phyloP scores from a whole-genome alignment of 768 basidiomycete genomes.

The Paxillus involutus region DNA sequence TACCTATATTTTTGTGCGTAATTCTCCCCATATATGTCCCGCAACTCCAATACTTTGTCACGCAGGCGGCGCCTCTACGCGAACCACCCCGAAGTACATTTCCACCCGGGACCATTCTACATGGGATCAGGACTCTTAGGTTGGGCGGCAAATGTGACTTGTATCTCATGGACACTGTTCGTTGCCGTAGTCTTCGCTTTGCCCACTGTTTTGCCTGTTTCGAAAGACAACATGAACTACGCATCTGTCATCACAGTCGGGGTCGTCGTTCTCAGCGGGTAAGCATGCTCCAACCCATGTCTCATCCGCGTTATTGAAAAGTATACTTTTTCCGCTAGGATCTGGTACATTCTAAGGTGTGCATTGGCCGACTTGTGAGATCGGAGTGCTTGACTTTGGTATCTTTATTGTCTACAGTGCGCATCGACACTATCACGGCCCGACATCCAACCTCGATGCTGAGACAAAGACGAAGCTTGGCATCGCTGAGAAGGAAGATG shows the following conservation, averaged over 20 bases:
- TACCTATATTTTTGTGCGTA: constrained; percentile 67
- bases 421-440: constrained; percentile 54
- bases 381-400: neutral
- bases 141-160: constrained; percentile 57
- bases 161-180: constrained; percentile 69
- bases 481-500: neutral
- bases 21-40: neutral
- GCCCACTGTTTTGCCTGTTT: constrained; percentile 69
- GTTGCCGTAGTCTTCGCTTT: constrained; percentile 71
- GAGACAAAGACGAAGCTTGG: constrained; percentile 5
- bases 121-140: constrained; percentile 72
- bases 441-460: constrained; percentile 45
- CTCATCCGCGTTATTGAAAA: neutral
- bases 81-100: constrained; percentile 78
- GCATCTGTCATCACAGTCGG: constrained; percentile 66
- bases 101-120: constrained; percentile 86
- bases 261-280: constrained; percentile 55
- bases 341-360: constrained; percentile 45
- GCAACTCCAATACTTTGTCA: neutral
- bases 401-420: constrained; percentile 33
- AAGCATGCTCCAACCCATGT: constrained; percentile 18
- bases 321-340: constrained; percentile 23
- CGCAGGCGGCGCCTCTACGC: constrained; percentile 58
- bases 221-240: constrained; percentile 76
- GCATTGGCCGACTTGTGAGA: neutral